Evolutionary conservation across 2,329 filamentous ascomycete species (phyloP), one percentile per base, ranked within the genome.

Genomic region (Trichoderma guizhouense): DNA sequence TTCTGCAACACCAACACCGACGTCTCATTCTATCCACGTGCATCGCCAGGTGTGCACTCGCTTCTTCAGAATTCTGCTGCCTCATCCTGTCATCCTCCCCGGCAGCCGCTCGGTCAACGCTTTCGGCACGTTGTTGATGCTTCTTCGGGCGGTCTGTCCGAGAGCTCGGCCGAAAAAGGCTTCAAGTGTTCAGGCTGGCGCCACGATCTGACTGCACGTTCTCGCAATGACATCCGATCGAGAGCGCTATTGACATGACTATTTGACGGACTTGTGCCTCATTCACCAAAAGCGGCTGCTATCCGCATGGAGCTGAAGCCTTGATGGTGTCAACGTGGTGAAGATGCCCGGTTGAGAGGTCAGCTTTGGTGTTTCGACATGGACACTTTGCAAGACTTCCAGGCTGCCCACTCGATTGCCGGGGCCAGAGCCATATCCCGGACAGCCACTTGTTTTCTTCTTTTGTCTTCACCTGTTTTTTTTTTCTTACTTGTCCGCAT

Each of bases 51-150:
- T 53, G 47, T 53, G 47, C 21, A 28, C 15, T 9, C 28, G 28
- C 9, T 15, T 3, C n/a, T 36, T 21, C 12, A 18, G 14, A 21
- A 7, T 26, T 67, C 30, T 36, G 21, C 43, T 9, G 28, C 43
- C 30, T 53, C n/a, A 36, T 34, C 11, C 32, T 34, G 5, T 34
- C 32, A 34, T 21, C 53, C 53, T 53, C 32, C 34, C 65, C 47
- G 24, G 64, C 47, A 14, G 64, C 47, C 53, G 18, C 65, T 68
- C 65, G 65, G 65, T 68, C 65, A 32, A 67, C 65, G 51, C 34
- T 43, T 68, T 43, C 11, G 53, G 65, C 53, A 15, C 24, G 9
- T 2, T 68, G 47, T 3, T 39, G 30, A 67, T 34, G 30, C 32
- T 28, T 36, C 34, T 47, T 68, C 53, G 34, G 65, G 53, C 53